A percentile compares a stretch with the other conserved stretches of the same genome.
These are phyloP conservation scores for Hyaloperonospora arabidopsidis DNA, from an alignment of 352 stramenopile species.

Conservation along the genomic window DNA sequence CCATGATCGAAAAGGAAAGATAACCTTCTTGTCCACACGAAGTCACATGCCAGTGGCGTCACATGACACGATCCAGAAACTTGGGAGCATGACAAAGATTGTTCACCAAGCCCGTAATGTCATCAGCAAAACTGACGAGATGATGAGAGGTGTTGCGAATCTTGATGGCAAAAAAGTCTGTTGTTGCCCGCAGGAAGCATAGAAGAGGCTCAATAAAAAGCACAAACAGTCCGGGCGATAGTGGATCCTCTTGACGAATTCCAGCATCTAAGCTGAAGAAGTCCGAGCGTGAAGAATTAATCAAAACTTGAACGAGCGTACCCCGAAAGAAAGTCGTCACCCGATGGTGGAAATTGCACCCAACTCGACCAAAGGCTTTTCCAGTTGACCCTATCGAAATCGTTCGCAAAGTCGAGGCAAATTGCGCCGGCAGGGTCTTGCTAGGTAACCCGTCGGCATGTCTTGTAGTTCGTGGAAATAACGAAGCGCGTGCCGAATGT, in stretches of 20 bases:
- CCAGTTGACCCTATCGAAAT: constrained; percentile 2
- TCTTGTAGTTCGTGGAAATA: not conserved
- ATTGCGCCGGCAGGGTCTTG: not conserved
- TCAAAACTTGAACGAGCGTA: not conserved
- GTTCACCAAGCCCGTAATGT: not conserved
- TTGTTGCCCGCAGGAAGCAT: not conserved
- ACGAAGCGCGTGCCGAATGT: not conserved
- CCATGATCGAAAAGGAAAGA: not conserved
- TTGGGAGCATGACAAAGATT: not conserved
- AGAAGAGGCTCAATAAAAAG: not conserved
- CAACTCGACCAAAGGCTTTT: not conserved
- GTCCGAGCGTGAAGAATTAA: not conserved
- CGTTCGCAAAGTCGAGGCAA: constrained; percentile 1
- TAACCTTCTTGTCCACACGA: not conserved
- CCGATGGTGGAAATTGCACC: not conserved
- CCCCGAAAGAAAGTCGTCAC: not conserved
- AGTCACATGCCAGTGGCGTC: not conserved
- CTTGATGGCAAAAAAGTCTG: not conserved
- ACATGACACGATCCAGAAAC: not conserved
- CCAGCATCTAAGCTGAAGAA: not conserved
- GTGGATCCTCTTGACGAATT: not conserved
- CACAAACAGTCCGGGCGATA: not conserved
- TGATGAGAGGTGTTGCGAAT: not conserved
- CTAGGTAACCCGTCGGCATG: not conserved
- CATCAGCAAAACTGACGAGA: not conserved